A percentile compares a stretch with the other conserved stretches of the same genome.
phyloP scores from a whole-genome alignment of 2,329 filamentous ascomycete species.

The Boeremia exigua region DNA sequence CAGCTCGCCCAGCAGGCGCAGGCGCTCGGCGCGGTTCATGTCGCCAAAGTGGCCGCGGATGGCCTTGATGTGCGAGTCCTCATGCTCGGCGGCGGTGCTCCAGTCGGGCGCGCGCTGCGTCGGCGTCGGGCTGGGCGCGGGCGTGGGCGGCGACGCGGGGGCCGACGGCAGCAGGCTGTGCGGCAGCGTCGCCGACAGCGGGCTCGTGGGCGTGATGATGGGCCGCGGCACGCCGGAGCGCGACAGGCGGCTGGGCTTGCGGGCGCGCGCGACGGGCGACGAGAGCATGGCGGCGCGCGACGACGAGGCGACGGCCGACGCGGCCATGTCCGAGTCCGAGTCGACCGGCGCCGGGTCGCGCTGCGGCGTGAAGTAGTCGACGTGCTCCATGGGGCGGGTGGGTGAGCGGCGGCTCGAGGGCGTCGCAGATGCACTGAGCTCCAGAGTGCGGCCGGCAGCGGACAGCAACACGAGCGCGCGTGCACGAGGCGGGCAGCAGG shows the following conservation, averaged over 20 bases:
- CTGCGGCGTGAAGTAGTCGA: slow-evolving; percentile 40
- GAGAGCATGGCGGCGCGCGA: slow-evolving; percentile 43
- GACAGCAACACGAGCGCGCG: not conserved
- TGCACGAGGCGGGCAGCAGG: not conserved
- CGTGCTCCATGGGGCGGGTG: slow-evolving; percentile 37
- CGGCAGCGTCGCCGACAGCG: slow-evolving; percentile 58
- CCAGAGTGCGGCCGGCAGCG: not conserved
- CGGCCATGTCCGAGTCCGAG: slow-evolving; percentile 46
- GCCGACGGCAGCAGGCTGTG: slow-evolving; percentile 68
- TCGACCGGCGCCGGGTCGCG: slow-evolving; percentile 34
- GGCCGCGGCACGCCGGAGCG: slow-evolving; percentile 51
- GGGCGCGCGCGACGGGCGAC: slow-evolving; percentile 43
- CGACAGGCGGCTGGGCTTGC: slow-evolving; percentile 50
- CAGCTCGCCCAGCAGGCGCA: slow-evolving; percentile 83
- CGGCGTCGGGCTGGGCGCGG: slow-evolving; percentile 69
- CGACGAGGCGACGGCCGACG: slow-evolving; percentile 42
- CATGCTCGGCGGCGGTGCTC: slow-evolving; percentile 78
- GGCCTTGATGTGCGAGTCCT: slow-evolving; percentile 82
- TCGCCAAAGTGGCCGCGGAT: slow-evolving; percentile 81
- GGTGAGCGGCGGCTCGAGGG: no score
- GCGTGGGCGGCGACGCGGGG: slow-evolving; percentile 70
- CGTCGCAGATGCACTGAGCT: no score
- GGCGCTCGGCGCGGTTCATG: slow-evolving; percentile 76
- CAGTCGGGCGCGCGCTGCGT: slow-evolving; percentile 71
- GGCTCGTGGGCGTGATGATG: slow-evolving; percentile 59